phyloP scores from a whole-genome alignment of 306 rosid species.

The Lathyrus sativus region DNA sequence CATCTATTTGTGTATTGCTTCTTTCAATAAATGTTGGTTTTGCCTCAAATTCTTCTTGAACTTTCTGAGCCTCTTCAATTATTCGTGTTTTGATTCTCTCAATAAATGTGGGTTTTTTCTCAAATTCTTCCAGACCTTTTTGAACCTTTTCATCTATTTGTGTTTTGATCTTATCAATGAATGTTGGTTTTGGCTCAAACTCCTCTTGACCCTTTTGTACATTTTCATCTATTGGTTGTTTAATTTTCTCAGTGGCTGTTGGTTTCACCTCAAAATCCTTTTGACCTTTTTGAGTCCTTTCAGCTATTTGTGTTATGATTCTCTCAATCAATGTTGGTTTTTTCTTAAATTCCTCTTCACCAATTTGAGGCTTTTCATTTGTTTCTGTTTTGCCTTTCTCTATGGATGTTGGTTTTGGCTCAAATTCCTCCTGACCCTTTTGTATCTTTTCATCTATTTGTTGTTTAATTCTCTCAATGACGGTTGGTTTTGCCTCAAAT shows the following conservation, averaged over 20 bases:
- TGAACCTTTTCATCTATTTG: conserved; percentile 18
- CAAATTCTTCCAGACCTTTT: conserved; percentile 20
- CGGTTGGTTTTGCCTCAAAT: conserved; percentile 5
- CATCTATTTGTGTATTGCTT: background rate
- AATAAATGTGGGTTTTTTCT: background rate
- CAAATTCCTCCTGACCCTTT: conserved; percentile 35
- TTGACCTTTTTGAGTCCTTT: background rate
- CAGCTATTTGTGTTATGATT: background rate
- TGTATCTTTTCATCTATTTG: background rate
- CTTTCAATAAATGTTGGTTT: conserved; percentile 14
- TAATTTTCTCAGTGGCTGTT: background rate
- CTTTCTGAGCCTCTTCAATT: conserved; percentile 9
- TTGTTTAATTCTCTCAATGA: background rate
- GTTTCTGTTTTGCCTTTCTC: background rate
- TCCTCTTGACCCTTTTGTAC: conserved; percentile 30
- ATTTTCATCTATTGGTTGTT: conserved; percentile 13
- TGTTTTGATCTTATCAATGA: background rate
- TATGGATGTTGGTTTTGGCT: conserved; percentile 18
- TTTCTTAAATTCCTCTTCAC: conserved; percentile 14
- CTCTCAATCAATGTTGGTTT: background rate
- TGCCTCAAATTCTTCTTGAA: conserved; percentile 33
- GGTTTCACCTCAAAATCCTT: background rate
- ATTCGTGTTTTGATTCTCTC: background rate
- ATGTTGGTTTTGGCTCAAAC: conserved; percentile 28
- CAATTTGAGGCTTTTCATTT: conserved; percentile 16